phyloP scores from a whole-genome alignment of 306 rosid genomes.

The Prunus fruticosa region DNA sequence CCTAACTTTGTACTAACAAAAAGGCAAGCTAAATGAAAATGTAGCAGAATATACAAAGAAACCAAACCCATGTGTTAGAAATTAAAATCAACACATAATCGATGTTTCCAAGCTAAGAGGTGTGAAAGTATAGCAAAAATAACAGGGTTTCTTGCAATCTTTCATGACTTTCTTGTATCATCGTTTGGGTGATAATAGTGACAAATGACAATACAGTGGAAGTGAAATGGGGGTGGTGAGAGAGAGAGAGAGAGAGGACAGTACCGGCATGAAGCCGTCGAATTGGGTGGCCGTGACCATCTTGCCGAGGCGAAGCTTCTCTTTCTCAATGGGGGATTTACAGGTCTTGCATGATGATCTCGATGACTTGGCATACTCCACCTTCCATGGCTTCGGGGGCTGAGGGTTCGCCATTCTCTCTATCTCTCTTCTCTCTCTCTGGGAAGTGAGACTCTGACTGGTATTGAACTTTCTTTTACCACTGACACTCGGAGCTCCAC shows the following conservation, averaged over 20 bases:
- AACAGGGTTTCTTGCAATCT: background rate
- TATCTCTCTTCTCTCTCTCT: background rate
- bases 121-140: background rate
- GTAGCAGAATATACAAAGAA: background rate
- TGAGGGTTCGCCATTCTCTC: slow-evolving; percentile 58
- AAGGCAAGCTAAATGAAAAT: background rate
- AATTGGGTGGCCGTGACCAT: slow-evolving; percentile 90
- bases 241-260: background rate
- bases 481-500: slow-evolving; percentile 3
- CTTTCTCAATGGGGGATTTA: slow-evolving; percentile 61
- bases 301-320: slow-evolving; percentile 82
- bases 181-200: background rate
- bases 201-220: background rate
- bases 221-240: background rate
- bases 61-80: background rate
- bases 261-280: slow-evolving; percentile 94
- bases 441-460: background rate
- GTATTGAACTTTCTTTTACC: background rate
- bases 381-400: slow-evolving; percentile 77
- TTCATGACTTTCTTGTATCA: background rate
- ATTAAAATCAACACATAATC: background rate
- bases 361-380: slow-evolving; percentile 88
- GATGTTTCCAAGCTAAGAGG: background rate
- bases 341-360: slow-evolving; percentile 90
- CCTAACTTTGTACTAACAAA: background rate